Percentiles rank a stretch among this genome's conserved stretches.
phyloP scores from a whole-genome alignment of 257 asterid genomes.

The Solanum gandarillasii region DNA sequence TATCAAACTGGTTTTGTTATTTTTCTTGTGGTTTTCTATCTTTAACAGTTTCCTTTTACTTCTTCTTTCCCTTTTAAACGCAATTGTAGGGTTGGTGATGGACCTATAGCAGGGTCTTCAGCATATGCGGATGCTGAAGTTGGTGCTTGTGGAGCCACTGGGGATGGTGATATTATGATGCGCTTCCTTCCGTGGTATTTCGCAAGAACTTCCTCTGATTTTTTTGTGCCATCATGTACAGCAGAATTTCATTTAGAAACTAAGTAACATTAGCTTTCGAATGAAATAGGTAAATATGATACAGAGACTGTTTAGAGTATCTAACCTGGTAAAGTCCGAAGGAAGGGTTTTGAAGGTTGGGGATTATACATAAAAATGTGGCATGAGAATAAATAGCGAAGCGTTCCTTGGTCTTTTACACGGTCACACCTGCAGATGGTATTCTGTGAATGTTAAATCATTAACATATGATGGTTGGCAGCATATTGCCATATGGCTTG shows the following conservation, averaged over 20 bases:
- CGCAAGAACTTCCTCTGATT: neutral
- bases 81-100: constrained; percentile 75
- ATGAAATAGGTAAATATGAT: neutral
- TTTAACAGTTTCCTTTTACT: neutral
- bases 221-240: neutral
- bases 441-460: neutral
- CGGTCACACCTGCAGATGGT: neutral
- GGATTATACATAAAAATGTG: neutral
- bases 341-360: neutral
- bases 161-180: constrained; percentile 99
- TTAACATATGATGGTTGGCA: neutral
- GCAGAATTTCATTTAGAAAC: neutral
- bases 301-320: neutral
- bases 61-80: neutral
- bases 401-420: neutral
- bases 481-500: neutral
- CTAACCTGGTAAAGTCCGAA: neutral
- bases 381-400: neutral
- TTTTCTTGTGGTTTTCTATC: neutral
- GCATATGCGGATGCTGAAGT: constrained; percentile 86
- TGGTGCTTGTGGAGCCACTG: constrained; percentile 98
- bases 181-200: constrained; percentile 93
- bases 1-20: neutral
- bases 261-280: neutral
- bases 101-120: constrained; percentile 91